These are phyloP conservation scores for Rhizomucor miehei DNA, from an alignment of 371 early-diverging fungal genomes.

Conservation along the genomic window DNA sequence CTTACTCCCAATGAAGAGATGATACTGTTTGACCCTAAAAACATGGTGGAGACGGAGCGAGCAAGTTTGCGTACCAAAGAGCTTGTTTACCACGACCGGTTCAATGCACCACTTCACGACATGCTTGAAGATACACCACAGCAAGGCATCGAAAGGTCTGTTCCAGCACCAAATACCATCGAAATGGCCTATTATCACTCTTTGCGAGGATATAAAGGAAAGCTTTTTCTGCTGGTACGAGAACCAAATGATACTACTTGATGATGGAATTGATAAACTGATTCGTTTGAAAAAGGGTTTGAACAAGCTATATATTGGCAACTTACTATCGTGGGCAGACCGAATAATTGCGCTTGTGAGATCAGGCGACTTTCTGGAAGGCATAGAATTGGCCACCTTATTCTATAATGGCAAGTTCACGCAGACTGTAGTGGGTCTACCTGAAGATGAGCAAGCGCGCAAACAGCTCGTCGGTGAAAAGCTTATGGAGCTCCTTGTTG, in stretches of 20 bases:
- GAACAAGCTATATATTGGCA: conserved; percentile 61
- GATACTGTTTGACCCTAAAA: conserved; percentile 65
- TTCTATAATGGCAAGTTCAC: conserved; percentile 64
- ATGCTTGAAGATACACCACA: conserved; percentile 11
- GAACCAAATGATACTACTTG: background rate
- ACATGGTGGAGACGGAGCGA: conserved; percentile 61
- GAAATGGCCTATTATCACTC: conserved; percentile 76
- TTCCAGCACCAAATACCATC: conserved; percentile 17
- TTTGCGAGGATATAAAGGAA: conserved; percentile 62
- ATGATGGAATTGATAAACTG: background rate
- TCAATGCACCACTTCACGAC: conserved; percentile 40
- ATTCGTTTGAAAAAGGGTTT: conserved; percentile 49
- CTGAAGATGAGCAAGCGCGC: conserved; percentile 59
- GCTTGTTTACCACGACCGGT: conserved; percentile 69
- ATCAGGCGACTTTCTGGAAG: conserved; percentile 71
- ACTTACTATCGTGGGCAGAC: conserved; percentile 74
- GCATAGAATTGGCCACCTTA: conserved; percentile 62
- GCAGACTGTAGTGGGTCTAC: conserved; percentile 68
- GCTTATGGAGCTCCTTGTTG: conserved; percentile 63
- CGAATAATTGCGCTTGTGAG: conserved; percentile 68
- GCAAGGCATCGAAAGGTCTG: conserved; percentile 3
- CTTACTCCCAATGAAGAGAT: conserved; percentile 68
- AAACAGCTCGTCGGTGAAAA: conserved; percentile 62
- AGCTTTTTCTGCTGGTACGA: conserved; percentile 22
- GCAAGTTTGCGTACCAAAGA: conserved; percentile 54